Evolutionary conservation across 805 yeast genomes (phyloP).

Genomic region (Wickerhamomyces tratensis): DNA sequence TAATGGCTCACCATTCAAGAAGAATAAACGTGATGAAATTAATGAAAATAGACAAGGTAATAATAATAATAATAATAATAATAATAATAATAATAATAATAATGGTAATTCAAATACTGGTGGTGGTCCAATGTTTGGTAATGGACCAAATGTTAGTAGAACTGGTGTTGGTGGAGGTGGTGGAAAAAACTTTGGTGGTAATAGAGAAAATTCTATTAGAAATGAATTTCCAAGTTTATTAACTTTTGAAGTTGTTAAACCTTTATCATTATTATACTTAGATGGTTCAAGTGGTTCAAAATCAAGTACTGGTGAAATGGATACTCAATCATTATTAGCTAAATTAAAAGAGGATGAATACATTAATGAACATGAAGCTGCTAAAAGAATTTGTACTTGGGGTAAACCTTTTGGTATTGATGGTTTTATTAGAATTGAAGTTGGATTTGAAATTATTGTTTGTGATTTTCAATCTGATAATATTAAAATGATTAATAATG

Average conservation of each 20-base stretch:
- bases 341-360: conserved; percentile 19
- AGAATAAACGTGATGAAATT: no score
- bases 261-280: conserved; percentile 40
- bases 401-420: conserved; percentile 41
- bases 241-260: conserved; percentile 37
- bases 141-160: background rate
- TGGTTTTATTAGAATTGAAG: conserved; percentile 48
- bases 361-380: conserved; percentile 34
- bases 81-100: no score
- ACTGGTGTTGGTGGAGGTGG: no score
- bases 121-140: no score
- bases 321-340: conserved; percentile 37
- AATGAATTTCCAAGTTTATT: conserved; percentile 18
- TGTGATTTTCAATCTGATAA: conserved; percentile 46
- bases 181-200: no score
- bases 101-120: no score
- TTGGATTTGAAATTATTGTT: conserved; percentile 51
- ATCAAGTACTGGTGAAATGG: conserved; percentile 49
- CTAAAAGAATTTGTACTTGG: conserved; percentile 40
- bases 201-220: no score
- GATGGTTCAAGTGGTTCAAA: conserved; percentile 70
- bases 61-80: no score
- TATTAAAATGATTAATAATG: conserved; percentile 35
- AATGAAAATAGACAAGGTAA: no score
- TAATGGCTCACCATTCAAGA: no score